These are phyloP conservation scores for Plectosphaerella plurivora DNA, from an alignment of 2,329 filamentous ascomycete species.

Conservation along the genomic window DNA sequence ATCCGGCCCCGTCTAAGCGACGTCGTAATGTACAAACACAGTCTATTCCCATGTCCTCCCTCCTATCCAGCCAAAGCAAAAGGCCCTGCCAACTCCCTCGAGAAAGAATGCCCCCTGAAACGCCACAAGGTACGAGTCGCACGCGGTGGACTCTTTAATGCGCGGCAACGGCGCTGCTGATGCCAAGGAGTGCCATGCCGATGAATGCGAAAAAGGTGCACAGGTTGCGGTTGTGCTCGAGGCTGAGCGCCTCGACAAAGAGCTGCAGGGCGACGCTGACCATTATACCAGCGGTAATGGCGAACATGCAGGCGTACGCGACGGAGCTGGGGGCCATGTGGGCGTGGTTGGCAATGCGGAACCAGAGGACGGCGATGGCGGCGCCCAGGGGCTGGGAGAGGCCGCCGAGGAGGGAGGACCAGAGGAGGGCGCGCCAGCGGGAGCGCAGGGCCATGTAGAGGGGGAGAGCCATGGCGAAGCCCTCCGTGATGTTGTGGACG, in stretches of 20 bases:
- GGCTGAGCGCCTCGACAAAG: constrained; percentile 77
- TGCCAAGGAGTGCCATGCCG: constrained; percentile 81
- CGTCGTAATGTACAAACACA: not conserved
- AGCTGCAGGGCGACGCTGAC: constrained; percentile 85
- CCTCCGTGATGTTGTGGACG: constrained; percentile 97
- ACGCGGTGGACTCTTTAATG: constrained; percentile 1
- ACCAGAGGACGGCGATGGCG: constrained; percentile 79
- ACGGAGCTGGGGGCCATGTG: constrained; percentile 47
- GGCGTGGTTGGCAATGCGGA: constrained; percentile 59
- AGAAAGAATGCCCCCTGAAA: not conserved
- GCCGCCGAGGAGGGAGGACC: constrained; percentile 79
- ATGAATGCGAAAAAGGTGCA: constrained; percentile 78
- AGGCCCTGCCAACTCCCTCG: not conserved
- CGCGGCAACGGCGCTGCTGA: constrained; percentile 62
- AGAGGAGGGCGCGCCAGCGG: constrained; percentile 75
- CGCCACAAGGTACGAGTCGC: not conserved
- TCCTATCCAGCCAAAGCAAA: not conserved
- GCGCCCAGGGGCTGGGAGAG: constrained; percentile 85
- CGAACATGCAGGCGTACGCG: constrained; percentile 81
- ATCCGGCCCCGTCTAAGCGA: not conserved
- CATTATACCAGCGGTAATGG: constrained; percentile 90
- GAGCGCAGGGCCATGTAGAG: constrained; percentile 86
- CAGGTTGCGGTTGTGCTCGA: constrained; percentile 74
- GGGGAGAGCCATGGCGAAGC: constrained; percentile 88
- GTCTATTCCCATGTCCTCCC: not conserved